Conservation (phyloP, 306 rosid genomes). For the Fragaria vesca region DNA sequence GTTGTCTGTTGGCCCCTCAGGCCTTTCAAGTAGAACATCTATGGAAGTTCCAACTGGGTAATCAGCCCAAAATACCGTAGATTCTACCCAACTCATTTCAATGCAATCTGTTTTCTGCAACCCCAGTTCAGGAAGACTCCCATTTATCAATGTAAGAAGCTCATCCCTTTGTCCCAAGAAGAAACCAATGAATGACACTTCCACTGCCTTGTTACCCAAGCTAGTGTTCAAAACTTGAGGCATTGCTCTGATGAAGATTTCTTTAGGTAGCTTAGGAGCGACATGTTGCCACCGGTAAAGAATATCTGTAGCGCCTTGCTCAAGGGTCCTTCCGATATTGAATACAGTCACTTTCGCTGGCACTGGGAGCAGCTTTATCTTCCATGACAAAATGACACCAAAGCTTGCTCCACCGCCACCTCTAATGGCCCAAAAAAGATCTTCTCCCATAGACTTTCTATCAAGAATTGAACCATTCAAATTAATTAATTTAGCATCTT, state of each 20-base stretch:
- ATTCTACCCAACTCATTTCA: background rate
- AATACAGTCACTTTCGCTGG: conserved; percentile 19
- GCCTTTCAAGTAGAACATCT: conserved; percentile 5
- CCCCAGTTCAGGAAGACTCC: background rate
- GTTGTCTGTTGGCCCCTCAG: background rate
- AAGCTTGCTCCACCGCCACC: conserved; percentile 56
- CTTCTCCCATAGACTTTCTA: background rate
- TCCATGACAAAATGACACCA: conserved; percentile 21
- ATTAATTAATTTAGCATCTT: conserved; percentile 53
- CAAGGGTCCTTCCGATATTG: background rate
- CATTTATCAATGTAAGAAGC: background rate
- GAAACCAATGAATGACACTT: background rate
- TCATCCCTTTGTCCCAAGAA: background rate
- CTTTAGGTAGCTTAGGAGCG: conserved; percentile 22
- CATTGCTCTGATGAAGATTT: conserved; percentile 10
- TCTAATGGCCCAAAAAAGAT: conserved; percentile 43
- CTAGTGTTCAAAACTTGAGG: background rate
- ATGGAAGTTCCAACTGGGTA: conserved; percentile 5
- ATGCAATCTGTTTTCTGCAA: background rate
- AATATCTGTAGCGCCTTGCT: conserved; percentile 20
- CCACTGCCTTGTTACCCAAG: background rate
- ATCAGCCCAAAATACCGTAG: background rate
- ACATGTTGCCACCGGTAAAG: conserved; percentile 22
- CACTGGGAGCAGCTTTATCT: background rate
- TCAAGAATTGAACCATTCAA: conserved; percentile 37